phyloP scores from a whole-genome alignment of 2,329 filamentous ascomycete genomes.

The Westerdykella aurantiaca region DNA sequence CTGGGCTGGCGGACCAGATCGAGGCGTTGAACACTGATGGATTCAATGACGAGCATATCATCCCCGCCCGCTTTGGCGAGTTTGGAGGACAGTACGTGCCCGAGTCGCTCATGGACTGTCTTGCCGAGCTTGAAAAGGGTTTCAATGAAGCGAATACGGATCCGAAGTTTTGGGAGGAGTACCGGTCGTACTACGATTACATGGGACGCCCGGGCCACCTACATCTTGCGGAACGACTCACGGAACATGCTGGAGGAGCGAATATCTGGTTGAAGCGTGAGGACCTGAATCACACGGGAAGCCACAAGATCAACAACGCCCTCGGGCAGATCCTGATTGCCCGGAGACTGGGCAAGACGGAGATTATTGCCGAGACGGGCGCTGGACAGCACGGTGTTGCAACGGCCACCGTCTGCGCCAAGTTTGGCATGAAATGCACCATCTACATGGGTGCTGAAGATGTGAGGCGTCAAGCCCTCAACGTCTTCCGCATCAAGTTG shows the following conservation, averaged over 20 bases:
- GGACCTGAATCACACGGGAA: slow-evolving; percentile 95
- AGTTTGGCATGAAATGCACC: slow-evolving; percentile 96
- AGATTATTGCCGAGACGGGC: slow-evolving; percentile 96
- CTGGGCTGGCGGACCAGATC: slow-evolving; percentile 74
- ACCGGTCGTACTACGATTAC: slow-evolving; percentile 90
- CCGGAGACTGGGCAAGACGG: slow-evolving; percentile 80
- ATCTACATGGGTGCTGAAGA: slow-evolving; percentile 99
- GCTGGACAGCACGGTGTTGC: slow-evolving; percentile 97
- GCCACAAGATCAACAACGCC: slow-evolving; percentile 99
- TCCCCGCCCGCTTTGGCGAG: slow-evolving; percentile 85
- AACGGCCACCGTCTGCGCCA: slow-evolving; percentile 93
- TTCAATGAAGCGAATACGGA: slow-evolving; percentile 86
- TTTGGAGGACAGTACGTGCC: slow-evolving; percentile 97
- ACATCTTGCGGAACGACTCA: slow-evolving; percentile 82
- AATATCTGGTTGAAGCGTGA: slow-evolving; percentile 98
- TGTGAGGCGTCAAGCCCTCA: slow-evolving; percentile 89
- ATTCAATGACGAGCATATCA: slow-evolving; percentile 42
- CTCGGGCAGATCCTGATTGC: slow-evolving; percentile 88
- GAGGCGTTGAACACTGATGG: slow-evolving; percentile 68
- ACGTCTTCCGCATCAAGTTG: slow-evolving; percentile 97
- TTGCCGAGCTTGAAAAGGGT: slow-evolving; percentile 81
- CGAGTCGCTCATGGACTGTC: slow-evolving; percentile 94
- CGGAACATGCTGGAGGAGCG: slow-evolving; percentile 81
- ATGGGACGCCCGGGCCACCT: slow-evolving; percentile 93
- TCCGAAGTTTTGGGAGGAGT: slow-evolving; percentile 94